Evolutionary conservation across 140 eudicot genomes (phyloP).

Genomic region (Cichorium intybus): DNA sequence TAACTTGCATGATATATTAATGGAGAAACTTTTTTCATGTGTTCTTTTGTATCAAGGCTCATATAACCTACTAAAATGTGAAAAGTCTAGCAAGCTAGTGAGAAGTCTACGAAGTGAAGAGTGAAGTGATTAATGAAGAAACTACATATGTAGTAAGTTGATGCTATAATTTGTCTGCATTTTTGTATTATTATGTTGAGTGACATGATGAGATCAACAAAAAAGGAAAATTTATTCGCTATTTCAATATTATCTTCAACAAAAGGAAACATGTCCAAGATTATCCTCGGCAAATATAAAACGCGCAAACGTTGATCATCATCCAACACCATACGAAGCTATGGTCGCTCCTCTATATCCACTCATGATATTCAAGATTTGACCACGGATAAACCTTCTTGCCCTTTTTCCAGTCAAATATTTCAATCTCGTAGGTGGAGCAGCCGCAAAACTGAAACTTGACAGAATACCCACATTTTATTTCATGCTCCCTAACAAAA

Average conservation of each 20-base stretch:
- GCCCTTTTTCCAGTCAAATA: background rate
- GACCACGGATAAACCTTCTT: constrained; percentile 18
- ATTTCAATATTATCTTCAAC: background rate
- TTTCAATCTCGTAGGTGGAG: constrained; percentile 8
- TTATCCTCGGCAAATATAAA: background rate
- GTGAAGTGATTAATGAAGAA: too few species aligned
- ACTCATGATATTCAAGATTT: background rate
- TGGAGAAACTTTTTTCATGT: too few species aligned
- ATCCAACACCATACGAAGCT: background rate
- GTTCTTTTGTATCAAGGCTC: too few species aligned
- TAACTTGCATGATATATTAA: too few species aligned
- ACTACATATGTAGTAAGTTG: too few species aligned
- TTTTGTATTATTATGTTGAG: too few species aligned
- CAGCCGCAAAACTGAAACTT: constrained; percentile 3
- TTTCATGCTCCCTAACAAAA: constrained; percentile 6
- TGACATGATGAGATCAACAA: too few species aligned
- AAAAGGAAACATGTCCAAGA: background rate
- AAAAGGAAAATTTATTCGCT: too few species aligned
- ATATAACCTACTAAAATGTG: too few species aligned
- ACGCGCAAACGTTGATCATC: background rate
- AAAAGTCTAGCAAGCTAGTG: too few species aligned
- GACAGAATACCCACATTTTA: background rate
- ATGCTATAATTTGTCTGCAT: too few species aligned
- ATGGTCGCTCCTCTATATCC: background rate
- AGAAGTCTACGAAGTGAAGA: too few species aligned